These are phyloP conservation scores for Eudorina sp. DNA, from an alignment of 139 green algal genomes.

Conservation along the genomic window DNA sequence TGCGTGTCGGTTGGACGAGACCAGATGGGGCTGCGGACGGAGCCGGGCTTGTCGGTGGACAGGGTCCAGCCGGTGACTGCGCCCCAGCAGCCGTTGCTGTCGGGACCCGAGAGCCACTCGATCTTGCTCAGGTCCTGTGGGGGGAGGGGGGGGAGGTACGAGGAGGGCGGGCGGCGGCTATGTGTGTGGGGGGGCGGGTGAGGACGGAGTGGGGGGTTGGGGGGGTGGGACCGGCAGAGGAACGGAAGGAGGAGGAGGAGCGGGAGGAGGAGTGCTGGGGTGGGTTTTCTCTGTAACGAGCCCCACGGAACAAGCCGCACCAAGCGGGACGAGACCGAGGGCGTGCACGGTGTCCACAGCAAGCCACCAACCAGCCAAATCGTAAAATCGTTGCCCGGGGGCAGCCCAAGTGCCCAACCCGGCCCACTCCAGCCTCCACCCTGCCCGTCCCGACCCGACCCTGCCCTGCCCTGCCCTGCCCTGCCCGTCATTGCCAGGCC, in stretches of 20 bases:
- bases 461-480: no score
- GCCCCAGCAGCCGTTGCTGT: not conserved
- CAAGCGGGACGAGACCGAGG: not conserved
- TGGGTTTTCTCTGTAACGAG: not conserved
- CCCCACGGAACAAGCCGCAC: not conserved
- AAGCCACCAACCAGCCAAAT: not conserved
- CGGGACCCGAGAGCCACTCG: slow-evolving; percentile 21
- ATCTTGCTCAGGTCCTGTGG: slow-evolving; percentile 34
- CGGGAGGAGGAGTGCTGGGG: not conserved
- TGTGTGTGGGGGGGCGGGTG: not conserved
- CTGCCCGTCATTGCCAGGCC: no score
- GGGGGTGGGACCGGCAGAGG: no score
- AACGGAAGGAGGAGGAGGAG: no score
- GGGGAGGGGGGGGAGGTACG: not conserved
- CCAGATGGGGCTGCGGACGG: not conserved
- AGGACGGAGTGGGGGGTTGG: not conserved
- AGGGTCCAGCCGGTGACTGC: slow-evolving; percentile 21
- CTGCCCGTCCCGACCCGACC: not conserved
- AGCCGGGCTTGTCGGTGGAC: not conserved
- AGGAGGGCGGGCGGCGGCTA: not conserved
- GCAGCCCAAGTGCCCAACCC: not conserved
- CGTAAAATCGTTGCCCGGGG: not conserved
- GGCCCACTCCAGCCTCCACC: not conserved
- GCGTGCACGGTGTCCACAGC: not conserved
- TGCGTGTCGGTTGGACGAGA: not conserved